Base-by-base conservation (phyloP, 176 grass and related monocot species). In the Oryza coarctata region DNA sequence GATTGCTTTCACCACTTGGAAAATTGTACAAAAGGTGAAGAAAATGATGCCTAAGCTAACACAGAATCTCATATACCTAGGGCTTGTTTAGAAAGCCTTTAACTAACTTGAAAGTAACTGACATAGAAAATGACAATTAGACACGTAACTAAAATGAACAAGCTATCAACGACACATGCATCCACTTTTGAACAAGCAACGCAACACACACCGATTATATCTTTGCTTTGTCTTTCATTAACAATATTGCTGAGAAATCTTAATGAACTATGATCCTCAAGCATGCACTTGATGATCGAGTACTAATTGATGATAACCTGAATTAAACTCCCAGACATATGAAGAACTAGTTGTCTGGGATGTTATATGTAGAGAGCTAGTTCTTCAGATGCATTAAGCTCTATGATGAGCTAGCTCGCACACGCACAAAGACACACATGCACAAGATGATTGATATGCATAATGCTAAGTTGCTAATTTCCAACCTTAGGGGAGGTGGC, bases 401-500 rank as follows among this genome's bases (percentile, higher is more conserved):
- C 17, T 55, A 22, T 55, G 45, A 20, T 22, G 18, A 8, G 49
- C 52, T 58, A 58, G 20, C 55, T 3, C 29, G 18, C 2, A 30
- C 5, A 32, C n/a, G n/a, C 57, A 61, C 3, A 26, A 41, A 49
- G 1, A 22, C 49, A 52, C 13, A 5, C 20, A 55, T 55, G 20
- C 50, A n/a, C 20, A 55, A 3, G 50, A 55, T 55, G 12, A 55
- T 55, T 55, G 20, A 55, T 55, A 10, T 25, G 55, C 55, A 60
- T 9, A 13, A 60, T 49, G 17, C 3, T 35, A 45, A 45, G 5
- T 5, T 49, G 45, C 45, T 49, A 79, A 50, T 81, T 17, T 63
- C 84, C 74, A 85, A 94, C 89, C 92, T 91, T 91, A 85, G 86
- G 75, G 63, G 86, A 79, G 32, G 73, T 82, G 87, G 82, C 60